Percentiles rank a stretch among this genome's conserved stretches.
Conservation (phyloP, 2,329 filamentous ascomycete species). For the Talaromyces amestolkiae region DNA sequence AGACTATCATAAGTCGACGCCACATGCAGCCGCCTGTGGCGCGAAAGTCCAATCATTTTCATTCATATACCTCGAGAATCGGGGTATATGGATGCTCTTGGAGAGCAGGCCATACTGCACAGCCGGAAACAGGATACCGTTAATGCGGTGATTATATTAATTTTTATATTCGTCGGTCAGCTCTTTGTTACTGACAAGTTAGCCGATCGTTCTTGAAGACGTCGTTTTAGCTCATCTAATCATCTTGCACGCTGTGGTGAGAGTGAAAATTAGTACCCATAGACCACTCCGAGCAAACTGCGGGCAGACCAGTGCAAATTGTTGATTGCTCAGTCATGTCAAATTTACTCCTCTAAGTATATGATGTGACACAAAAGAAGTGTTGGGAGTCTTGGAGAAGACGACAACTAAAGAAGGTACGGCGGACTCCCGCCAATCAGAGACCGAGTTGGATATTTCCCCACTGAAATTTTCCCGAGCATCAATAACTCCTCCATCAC, state of each 20-base stretch:
- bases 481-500: not conserved
- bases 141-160: no score
- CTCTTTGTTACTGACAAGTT: not conserved
- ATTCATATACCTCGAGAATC: not conserved
- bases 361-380: no score
- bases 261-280: not conserved
- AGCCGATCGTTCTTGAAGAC: not conserved
- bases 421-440: conserved; percentile 2
- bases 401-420: not conserved
- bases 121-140: no score
- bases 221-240: not conserved
- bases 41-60: not conserved
- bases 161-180: no score
- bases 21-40: not conserved
- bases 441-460: not conserved
- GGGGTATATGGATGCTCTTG: not conserved
- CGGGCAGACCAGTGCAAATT: not conserved
- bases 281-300: not conserved
- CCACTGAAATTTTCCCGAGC: conserved; percentile 11
- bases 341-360: not conserved
- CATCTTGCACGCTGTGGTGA: not conserved
- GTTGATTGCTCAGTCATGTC: not conserved
- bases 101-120: no score
- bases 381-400: not conserved
- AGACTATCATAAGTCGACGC: not conserved